Evolutionary conservation across 495 filamentous ascomycete species (phyloP).

Genomic region (Aspergillus heteromorphus): DNA sequence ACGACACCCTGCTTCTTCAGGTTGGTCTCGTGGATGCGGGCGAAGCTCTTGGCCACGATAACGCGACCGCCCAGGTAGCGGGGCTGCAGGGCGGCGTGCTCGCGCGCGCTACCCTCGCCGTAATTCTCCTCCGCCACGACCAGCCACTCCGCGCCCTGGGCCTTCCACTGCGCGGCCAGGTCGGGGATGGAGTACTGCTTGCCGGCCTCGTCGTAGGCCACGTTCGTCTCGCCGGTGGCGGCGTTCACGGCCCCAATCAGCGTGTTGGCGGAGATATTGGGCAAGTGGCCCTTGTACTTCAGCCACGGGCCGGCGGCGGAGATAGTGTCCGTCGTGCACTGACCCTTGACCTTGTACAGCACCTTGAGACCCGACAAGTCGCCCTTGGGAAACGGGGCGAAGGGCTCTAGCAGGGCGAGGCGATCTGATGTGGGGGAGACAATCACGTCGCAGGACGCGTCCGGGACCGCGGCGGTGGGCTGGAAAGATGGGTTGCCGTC

Average conservation of each 20-base stretch:
- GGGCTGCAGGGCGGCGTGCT: conserved; percentile 96
- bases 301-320: conserved; percentile 96
- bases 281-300: conserved; percentile 97
- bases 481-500: conserved; percentile 68
- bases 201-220: conserved; percentile 77
- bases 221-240: conserved; percentile 86
- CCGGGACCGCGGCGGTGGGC: conserved; percentile 65
- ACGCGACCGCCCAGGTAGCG: conserved; percentile 84
- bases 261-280: conserved; percentile 95
- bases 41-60: conserved; percentile 87
- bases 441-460: conserved; percentile 50
- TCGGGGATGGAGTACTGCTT: conserved; percentile 66
- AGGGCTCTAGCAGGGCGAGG: conserved; percentile 86
- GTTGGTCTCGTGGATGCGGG: conserved; percentile 97
- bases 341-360: conserved; percentile 90
- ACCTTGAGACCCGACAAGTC: conserved; percentile 66
- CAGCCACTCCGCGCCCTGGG: conserved; percentile 65
- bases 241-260: conserved; percentile 91
- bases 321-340: conserved; percentile 98
- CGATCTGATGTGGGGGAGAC: conserved; percentile 83
- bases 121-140: conserved; percentile 98
- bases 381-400: conserved; percentile 70
- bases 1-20: conserved; percentile 98
- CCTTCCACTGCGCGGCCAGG: conserved; percentile 75
- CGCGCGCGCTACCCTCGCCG: conserved; percentile 89